Conservation (phyloP, 1,284 basidiomycete species). For the Ustilago shanxiensis region DNA sequence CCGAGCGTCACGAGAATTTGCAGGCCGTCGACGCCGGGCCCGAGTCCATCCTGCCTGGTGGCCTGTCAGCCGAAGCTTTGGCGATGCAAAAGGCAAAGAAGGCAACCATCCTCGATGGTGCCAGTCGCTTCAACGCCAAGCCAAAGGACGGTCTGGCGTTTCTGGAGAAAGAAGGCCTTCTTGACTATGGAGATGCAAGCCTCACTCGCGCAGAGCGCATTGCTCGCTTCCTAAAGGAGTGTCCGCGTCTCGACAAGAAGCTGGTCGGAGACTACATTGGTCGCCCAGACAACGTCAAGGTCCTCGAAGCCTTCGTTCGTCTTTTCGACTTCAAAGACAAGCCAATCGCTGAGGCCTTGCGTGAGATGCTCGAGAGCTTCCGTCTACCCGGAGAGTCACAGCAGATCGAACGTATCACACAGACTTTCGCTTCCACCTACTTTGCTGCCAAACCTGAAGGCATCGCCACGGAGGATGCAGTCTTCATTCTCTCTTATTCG, state of each 20-base stretch:
- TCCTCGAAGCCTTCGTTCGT: slow-evolving; percentile 88
- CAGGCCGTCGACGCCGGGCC: slow-evolving; percentile 10
- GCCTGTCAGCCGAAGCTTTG: slow-evolving; percentile 74
- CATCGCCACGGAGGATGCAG: slow-evolving; percentile 90
- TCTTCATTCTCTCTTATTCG: slow-evolving; percentile 93
- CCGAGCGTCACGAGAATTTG: slow-evolving; percentile 79
- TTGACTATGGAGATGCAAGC: slow-evolving; percentile 73
- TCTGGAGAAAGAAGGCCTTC: slow-evolving; percentile 76
- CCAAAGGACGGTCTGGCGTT: slow-evolving; percentile 88
- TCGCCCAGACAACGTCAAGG: slow-evolving; percentile 84
- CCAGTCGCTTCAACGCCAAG: slow-evolving; percentile 91
- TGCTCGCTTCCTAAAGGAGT: slow-evolving; percentile 88
- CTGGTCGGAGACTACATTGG: slow-evolving; percentile 94
- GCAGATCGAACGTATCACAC: slow-evolving; percentile 93
- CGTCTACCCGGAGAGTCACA: slow-evolving; percentile 94
- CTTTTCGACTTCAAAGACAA: slow-evolving; percentile 92
- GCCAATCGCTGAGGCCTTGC: slow-evolving; percentile 92
- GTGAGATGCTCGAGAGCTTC: slow-evolving; percentile 93
- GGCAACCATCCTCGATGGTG: slow-evolving; percentile 85
- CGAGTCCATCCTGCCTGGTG: slow-evolving; percentile 68
- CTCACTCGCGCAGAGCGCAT: slow-evolving; percentile 62
- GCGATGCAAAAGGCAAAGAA: slow-evolving; percentile 85
- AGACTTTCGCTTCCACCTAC: slow-evolving; percentile 92
- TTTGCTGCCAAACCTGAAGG: slow-evolving; percentile 89
- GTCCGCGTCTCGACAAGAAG: slow-evolving; percentile 89